Evolutionary conservation across 768 basidiomycete genomes (phyloP).

Genomic region (Amanita subjunquillea): DNA sequence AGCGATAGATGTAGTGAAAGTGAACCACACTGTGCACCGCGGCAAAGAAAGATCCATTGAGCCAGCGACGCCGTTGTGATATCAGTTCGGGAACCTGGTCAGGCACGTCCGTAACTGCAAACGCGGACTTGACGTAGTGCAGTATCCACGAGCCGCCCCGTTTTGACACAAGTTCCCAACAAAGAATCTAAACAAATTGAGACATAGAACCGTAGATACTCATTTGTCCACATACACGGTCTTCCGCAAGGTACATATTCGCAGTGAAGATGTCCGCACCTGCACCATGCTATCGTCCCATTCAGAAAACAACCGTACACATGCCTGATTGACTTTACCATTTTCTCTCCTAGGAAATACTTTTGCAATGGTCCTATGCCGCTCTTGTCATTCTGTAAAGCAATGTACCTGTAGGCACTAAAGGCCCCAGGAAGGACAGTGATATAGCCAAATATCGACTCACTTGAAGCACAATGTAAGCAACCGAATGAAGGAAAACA

Average conservation of each 20-base stretch:
- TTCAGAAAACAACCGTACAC: not conserved
- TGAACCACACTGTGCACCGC: slow-evolving; percentile 87
- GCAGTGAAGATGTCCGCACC: slow-evolving; percentile 89
- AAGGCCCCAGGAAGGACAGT: slow-evolving; percentile 90
- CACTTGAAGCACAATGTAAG: slow-evolving; percentile 22
- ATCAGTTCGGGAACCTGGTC: slow-evolving; percentile 93
- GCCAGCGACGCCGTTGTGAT: slow-evolving; percentile 90
- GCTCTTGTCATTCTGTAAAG: slow-evolving; percentile 72
- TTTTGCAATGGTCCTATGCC: slow-evolving; percentile 89
- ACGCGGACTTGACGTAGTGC: slow-evolving; percentile 94
- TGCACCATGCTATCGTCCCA: slow-evolving; percentile 50
- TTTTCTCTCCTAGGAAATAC: slow-evolving; percentile 95
- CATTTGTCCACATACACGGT: slow-evolving; percentile 38
- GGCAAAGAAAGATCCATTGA: slow-evolving; percentile 98
- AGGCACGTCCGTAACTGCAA: slow-evolving; percentile 88
- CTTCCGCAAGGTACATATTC: slow-evolving; percentile 94
- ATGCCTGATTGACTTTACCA: slow-evolving; percentile 35
- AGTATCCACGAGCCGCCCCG: slow-evolving; percentile 83
- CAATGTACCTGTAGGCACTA: slow-evolving; percentile 86
- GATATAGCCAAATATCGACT: slow-evolving; percentile 89
- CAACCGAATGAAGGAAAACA: not conserved
- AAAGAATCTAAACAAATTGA: slow-evolving; percentile 55
- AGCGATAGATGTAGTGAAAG: slow-evolving; percentile 93
- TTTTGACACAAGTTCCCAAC: slow-evolving; percentile 98
- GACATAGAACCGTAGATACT: not conserved